phyloP scores from a whole-genome alignment of 2,329 filamentous ascomycete species.

The Gaeumannomyces sp. region DNA sequence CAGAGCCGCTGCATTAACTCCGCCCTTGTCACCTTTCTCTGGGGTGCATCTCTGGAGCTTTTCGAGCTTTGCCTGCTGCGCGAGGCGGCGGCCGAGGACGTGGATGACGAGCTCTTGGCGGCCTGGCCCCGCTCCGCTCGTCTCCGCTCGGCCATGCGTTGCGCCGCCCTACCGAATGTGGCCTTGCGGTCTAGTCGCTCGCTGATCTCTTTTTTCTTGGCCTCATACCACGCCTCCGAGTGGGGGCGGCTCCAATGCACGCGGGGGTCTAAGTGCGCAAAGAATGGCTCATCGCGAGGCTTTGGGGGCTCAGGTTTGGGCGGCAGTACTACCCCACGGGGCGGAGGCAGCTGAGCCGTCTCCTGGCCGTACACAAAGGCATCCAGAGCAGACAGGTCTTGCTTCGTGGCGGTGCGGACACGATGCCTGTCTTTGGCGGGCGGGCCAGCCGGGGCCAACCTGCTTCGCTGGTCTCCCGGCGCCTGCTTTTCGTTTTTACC shows the following conservation, averaged over 20 bases:
- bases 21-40: slow-evolving; percentile 18
- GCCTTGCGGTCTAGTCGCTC: slow-evolving; percentile 42
- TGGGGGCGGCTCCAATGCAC: slow-evolving; percentile 39
- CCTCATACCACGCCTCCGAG: slow-evolving; percentile 37
- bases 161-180: slow-evolving; percentile 40
- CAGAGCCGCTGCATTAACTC: slow-evolving; percentile 25
- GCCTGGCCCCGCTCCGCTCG: slow-evolving; percentile 11
- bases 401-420: neutral
- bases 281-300: slow-evolving; percentile 28
- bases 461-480: neutral
- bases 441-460: neutral
- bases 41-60: neutral
- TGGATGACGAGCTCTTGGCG: neutral
- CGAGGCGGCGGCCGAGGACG: neutral
- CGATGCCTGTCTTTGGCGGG: neutral
- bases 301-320: slow-evolving; percentile 13
- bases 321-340: slow-evolving; percentile 14
- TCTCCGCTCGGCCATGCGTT: slow-evolving; percentile 29
- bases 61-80: neutral
- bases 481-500: neutral
- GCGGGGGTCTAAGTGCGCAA: slow-evolving; percentile 43
- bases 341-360: slow-evolving; percentile 17
- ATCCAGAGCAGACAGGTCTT: slow-evolving; percentile 17
- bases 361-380: slow-evolving; percentile 22
- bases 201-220: slow-evolving; percentile 44